phyloP scores from a whole-genome alignment of 176 grass and related monocot genomes.

The bread wheat (Triticum aestivum) region IWGSC_CS_RefSeq_v2.1 NC_057799.1:341123560-341124059 shows the following conservation, averaged over 20 bases:
- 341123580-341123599: not conserved
- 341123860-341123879: not conserved
- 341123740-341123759: not conserved
- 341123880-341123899: not conserved
- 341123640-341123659: not conserved
- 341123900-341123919: not conserved
- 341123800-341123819: not conserved
- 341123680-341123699: not conserved
- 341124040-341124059: too few species aligned
- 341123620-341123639: not conserved
- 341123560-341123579: not conserved
- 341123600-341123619: not conserved
- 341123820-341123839: not conserved
- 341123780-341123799: not conserved
- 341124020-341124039: too few species aligned
- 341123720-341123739: too few species aligned
- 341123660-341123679: slow-evolving; percentile 8
- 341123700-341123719: too few species aligned
- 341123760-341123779: not conserved
- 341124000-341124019: too few species aligned
- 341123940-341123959: not conserved
- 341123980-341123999: too few species aligned
- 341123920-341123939: not conserved
- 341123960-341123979: not conserved
- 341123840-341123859: not conserved